Percentiles rank a stretch among this genome's conserved stretches.
These are phyloP conservation scores for Colletotrichum neosansevieriae DNA, from an alignment of 2,329 filamentous ascomycete genomes.

Conservation along the genomic window DNA sequence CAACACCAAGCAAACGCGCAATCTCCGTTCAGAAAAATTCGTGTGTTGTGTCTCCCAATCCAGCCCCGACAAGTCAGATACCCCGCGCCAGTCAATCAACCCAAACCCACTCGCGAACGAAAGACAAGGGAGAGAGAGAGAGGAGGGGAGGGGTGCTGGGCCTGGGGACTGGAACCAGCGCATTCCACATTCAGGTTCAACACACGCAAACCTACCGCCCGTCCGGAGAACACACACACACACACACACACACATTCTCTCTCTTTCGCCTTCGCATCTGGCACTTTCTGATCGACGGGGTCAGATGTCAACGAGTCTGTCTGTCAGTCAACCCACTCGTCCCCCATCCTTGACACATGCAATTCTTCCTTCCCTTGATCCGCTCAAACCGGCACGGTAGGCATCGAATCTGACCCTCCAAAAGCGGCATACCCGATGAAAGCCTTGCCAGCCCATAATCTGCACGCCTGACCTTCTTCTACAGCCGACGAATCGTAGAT, in stretches of 20 bases:
- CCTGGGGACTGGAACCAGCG: slow-evolving; percentile 22
- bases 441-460: slow-evolving; percentile 6
- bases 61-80: neutral
- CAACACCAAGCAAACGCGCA: slow-evolving; percentile 2
- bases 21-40: neutral
- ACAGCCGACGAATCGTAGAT: slow-evolving; percentile 7
- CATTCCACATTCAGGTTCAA: slow-evolving; percentile 9
- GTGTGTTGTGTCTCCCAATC: neutral
- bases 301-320: slow-evolving; percentile 19
- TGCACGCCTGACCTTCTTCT: neutral
- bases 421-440: slow-evolving; percentile 18
- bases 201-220: neutral
- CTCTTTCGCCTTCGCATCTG: neutral
- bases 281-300: slow-evolving; percentile 21
- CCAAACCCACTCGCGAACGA: neutral
- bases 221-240: slow-evolving; percentile 5
- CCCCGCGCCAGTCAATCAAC: slow-evolving; percentile 11
- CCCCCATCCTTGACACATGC: slow-evolving; percentile 6
- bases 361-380: slow-evolving; percentile 7
- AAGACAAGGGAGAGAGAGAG: slow-evolving; percentile 1
- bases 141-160: neutral
- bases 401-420: neutral
- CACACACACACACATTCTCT: neutral
- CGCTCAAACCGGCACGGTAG: slow-evolving; percentile 19
- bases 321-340: neutral